Percentiles rank a stretch among this genome's conserved stretches.
Evolutionary conservation across 192 early-diverging fungal genomes (phyloP).

Genomic region (Paraglomus brasilianum): DNA sequence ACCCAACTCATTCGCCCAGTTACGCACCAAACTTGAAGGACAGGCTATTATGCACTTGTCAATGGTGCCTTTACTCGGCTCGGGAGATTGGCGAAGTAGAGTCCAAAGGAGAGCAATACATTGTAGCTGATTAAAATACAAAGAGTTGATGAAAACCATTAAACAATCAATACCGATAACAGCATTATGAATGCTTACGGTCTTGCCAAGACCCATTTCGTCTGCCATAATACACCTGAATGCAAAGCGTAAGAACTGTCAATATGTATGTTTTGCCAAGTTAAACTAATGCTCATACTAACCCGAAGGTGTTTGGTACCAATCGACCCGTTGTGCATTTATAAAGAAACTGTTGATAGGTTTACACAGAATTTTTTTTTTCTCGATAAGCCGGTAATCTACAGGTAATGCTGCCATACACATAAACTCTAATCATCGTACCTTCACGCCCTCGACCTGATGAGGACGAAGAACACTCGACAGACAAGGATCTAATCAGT

Average conservation of each 20-base stretch:
- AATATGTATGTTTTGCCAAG: not conserved
- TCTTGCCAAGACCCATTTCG: conserved; percentile 93
- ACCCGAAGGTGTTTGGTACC: conserved; percentile 72
- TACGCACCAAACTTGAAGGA: conserved; percentile 91
- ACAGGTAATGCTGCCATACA: not conserved
- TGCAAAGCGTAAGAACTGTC: not conserved
- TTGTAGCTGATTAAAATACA: conserved; percentile 54
- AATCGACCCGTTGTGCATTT: conserved; percentile 86
- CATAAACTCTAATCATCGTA: not conserved
- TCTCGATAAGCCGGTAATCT: not conserved
- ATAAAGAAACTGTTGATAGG: conserved; percentile 75
- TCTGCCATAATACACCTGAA: conserved; percentile 95
- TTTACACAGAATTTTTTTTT: conserved; percentile 11
- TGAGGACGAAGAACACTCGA: conserved; percentile 87
- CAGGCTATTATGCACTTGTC: conserved; percentile 97
- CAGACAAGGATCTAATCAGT: conserved; percentile 75
- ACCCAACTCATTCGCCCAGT: conserved; percentile 97
- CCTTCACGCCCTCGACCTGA: conserved; percentile 90
- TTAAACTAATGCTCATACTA: not conserved
- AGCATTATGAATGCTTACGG: conserved; percentile 43
- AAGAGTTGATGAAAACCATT: not conserved
- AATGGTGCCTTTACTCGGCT: conserved; percentile 85
- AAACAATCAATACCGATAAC: not conserved
- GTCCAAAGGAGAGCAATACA: conserved; percentile 98
- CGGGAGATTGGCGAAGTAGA: conserved; percentile 85